Base-by-base conservation (phyloP, 2,329 filamentous ascomycete genomes). In the Cladophialophora bantiana region DNA sequence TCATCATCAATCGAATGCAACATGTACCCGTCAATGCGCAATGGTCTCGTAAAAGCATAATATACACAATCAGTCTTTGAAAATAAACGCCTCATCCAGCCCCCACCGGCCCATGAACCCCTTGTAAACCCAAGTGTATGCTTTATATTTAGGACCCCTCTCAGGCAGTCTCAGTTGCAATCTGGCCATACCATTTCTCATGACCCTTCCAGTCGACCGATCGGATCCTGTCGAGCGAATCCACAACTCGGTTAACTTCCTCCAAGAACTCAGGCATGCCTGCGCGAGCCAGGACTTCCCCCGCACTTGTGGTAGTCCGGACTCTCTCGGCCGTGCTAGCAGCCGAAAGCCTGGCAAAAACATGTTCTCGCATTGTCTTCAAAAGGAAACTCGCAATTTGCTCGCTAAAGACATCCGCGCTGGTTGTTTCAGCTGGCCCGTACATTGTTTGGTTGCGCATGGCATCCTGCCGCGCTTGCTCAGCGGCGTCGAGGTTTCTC, bases 261-360 rank as follows among this genome's bases (percentile, higher is more conserved):
- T 76, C 81, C 9, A 87, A 83, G 72, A 89, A 89, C 71, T 90
- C 88, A 0, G 86, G 83, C 76, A 90, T 83, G 3, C 88, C 88
- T 13, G 84, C 85, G 1, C 82, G 82, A 5, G 87, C 86, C 50
- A 90, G 78, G 7, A 83, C 83, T 68, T 89, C 86, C 12, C 82
- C 85, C 7, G 88, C 87, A 0, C 83, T 84, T 36, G 82, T 86
- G 0, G 85, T 86, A 9, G 83, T 83, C 12, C 84, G 80, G 13
- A 89, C 84, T 18, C 85, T 78, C 72, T 90, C 88, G 15, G 84
- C 83, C 1, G 84, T 84, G 69, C 84, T 88, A n/a, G 81, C 82
- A n/a, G 87, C 87, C 48, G 82, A 84, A 0, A 89, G 79, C 9
- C 87, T 84, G 38, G 81, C 81, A 48, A 82, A 76, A 9, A 83